A percentile compares a stretch with the other conserved stretches of the same genome.
Conservation (phyloP, 306 rosid genomes). For the Prunus salicina region DNA sequence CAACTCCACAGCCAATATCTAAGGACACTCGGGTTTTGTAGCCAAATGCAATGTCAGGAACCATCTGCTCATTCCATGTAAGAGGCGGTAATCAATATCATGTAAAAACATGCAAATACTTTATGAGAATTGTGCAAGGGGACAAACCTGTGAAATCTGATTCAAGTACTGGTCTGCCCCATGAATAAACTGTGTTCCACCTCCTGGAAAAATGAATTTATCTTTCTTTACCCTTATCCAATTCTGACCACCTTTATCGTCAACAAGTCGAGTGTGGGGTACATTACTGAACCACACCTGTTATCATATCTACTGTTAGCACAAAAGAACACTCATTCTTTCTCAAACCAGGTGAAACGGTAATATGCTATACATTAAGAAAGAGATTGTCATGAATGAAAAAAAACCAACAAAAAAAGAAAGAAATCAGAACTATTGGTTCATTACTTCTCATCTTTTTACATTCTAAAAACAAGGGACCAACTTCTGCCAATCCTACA, state of each 20-base stretch:
- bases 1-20: slow-evolving; percentile 90
- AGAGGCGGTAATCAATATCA: slow-evolving; percentile 11
- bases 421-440: not conserved
- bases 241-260: slow-evolving; percentile 83
- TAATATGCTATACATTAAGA: not conserved
- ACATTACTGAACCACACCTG: slow-evolving; percentile 92
- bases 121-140: not conserved
- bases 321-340: slow-evolving; percentile 1
- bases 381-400: not conserved
- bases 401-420: not conserved
- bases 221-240: slow-evolving; percentile 64
- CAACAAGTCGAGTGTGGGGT: slow-evolving; percentile 77
- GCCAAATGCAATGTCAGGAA: slow-evolving; percentile 81
- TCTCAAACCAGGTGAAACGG: slow-evolving; percentile 5
- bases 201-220: slow-evolving; percentile 74
- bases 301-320: slow-evolving; percentile 23
- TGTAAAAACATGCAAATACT: slow-evolving; percentile 4
- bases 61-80: slow-evolving; percentile 54
- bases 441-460: not conserved
- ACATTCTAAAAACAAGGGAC: not conserved
- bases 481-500: not conserved
- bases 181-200: slow-evolving; percentile 79
- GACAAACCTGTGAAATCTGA: slow-evolving; percentile 67
- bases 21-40: slow-evolving; percentile 59
- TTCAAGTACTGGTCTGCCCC: slow-evolving; percentile 74